phyloP scores from a whole-genome alignment of 192 early-diverging fungal species.

The Podila clonocystis region DNA sequence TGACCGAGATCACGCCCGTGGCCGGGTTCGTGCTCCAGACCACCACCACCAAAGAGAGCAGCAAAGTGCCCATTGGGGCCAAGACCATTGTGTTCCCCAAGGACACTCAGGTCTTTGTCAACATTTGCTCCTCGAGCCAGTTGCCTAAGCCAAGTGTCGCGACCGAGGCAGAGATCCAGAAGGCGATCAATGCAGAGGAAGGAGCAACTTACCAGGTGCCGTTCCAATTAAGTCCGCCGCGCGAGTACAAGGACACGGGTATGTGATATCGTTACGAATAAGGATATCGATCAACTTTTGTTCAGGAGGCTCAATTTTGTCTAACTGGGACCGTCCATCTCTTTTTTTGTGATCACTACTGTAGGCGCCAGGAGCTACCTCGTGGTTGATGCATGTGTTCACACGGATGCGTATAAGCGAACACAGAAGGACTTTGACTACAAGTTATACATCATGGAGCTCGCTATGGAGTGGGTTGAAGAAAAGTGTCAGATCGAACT shows the following conservation, averaged over 20 bases:
- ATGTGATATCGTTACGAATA: background rate
- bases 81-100: slow-evolving; percentile 42
- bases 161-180: slow-evolving; percentile 70
- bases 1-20: slow-evolving; percentile 55
- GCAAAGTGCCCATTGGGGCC: slow-evolving; percentile 9
- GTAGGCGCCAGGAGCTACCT: slow-evolving; percentile 58
- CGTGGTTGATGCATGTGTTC: slow-evolving; percentile 76
- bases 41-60: slow-evolving; percentile 16
- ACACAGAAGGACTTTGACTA: slow-evolving; percentile 67
- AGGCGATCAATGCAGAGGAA: slow-evolving; percentile 67
- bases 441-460: slow-evolving; percentile 72
- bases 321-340: background rate
- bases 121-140: slow-evolving; percentile 66
- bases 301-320: background rate
- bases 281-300: background rate
- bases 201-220: slow-evolving; percentile 72
- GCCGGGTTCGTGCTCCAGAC: slow-evolving; percentile 69
- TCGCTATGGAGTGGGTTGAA: slow-evolving; percentile 74
- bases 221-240: slow-evolving; percentile 60
- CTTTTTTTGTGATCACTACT: background rate
- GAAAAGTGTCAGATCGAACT: slow-evolving; percentile 66
- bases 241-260: slow-evolving; percentile 66
- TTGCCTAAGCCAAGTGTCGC: slow-evolving; percentile 65
- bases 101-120: slow-evolving; percentile 66
- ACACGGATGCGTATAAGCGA: slow-evolving; percentile 64